These are phyloP conservation scores for Fusarium camptoceras DNA, from an alignment of 2,329 filamentous ascomycete species.

Conservation along the genomic window DNA sequence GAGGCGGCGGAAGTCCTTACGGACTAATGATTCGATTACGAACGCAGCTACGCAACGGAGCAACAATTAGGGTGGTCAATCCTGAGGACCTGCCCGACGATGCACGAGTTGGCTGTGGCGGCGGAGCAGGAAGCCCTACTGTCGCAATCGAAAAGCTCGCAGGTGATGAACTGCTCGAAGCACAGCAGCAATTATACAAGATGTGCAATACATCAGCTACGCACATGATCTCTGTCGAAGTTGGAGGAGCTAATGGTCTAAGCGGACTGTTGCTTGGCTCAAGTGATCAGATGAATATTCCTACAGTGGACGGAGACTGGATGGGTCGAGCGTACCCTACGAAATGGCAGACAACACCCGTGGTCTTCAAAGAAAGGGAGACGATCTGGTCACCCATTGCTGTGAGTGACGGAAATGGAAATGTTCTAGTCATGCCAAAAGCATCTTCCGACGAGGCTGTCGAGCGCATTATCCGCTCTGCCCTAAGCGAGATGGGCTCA, in stretches of 20 bases:
- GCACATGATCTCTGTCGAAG: conserved; percentile 72
- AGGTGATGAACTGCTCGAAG: conserved; percentile 66
- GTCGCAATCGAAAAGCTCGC: conserved; percentile 70
- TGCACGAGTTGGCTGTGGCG: conserved; percentile 66
- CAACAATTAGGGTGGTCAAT: conserved; percentile 63
- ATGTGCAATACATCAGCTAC: conserved; percentile 61
- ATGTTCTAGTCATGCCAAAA: conserved; percentile 62
- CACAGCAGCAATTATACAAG: conserved; percentile 65
- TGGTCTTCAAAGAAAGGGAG: conserved; percentile 61
- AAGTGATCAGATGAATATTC: conserved; percentile 62
- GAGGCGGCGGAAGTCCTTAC: conserved; percentile 69
- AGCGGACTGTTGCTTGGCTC: conserved; percentile 68
- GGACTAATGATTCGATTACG: conserved; percentile 63
- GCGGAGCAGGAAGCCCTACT: conserved; percentile 69
- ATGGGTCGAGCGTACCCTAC: conserved; percentile 68
- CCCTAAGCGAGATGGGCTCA: conserved; percentile 67
- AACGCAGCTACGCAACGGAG: conserved; percentile 62
- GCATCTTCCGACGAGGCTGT: conserved; percentile 59
- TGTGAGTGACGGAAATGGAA: conserved; percentile 65
- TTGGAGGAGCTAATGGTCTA: conserved; percentile 75
- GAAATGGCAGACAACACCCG: conserved; percentile 66
- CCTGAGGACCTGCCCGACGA: conserved; percentile 62
- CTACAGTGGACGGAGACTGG: conserved; percentile 66
- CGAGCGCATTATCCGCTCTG: conserved; percentile 63
- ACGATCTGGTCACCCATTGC: conserved; percentile 60